Conservation (phyloP, 306 rosid genomes). For the Cucurbita ficifolia region DNA sequence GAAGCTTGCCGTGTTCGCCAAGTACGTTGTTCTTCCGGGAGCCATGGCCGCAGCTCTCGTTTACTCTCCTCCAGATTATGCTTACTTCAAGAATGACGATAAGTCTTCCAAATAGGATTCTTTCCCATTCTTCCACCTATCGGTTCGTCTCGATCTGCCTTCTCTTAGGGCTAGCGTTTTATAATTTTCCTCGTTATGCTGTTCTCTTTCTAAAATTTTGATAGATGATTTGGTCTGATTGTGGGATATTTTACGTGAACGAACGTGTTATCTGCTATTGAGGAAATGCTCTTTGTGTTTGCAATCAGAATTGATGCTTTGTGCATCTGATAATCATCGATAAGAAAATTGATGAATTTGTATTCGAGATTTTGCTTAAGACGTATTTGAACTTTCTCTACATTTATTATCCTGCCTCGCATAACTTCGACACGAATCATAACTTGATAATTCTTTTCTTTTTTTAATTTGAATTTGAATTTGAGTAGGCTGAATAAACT, state of each 20-base stretch:
- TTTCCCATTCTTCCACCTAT: background rate
- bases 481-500: background rate
- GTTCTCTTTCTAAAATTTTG: background rate
- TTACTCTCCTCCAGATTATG: slow-evolving; percentile 27
- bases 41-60: slow-evolving; percentile 24
- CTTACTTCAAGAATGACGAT: slow-evolving; percentile 1
- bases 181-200: background rate
- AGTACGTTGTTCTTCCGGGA: slow-evolving; percentile 21
- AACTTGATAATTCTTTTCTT: no score
- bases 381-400: background rate
- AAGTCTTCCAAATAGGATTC: slow-evolving; percentile 9
- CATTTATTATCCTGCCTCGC: background rate
- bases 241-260: background rate
- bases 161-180: background rate
- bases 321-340: background rate
- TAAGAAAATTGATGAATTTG: background rate
- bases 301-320: background rate
- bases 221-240: background rate
- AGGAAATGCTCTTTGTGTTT: background rate
- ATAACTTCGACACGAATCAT: background rate
- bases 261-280: background rate
- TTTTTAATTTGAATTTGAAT: background rate
- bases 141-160: background rate
- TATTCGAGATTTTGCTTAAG: background rate
- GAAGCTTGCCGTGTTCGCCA: slow-evolving; percentile 19